phyloP scores from a whole-genome alignment of 805 yeast species.

The Wickerhamomyces strasburgensis region DNA sequence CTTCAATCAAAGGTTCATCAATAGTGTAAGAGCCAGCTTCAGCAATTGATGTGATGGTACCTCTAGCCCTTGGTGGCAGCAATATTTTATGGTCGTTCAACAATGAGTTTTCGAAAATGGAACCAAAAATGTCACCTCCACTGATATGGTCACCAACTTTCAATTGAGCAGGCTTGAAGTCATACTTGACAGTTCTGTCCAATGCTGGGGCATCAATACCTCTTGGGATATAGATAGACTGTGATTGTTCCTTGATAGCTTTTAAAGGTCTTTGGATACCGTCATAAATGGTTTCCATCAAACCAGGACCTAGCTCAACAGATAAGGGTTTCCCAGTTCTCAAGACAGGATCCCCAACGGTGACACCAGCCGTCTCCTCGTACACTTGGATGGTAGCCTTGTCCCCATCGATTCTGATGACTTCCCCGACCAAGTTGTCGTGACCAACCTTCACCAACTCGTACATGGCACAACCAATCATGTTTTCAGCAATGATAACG shows the following conservation, averaged over 20 bases:
- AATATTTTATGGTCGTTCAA: slow-evolving; percentile 89
- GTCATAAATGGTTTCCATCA: slow-evolving; percentile 98
- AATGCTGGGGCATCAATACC: slow-evolving; percentile 98
- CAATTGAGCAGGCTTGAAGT: slow-evolving; percentile 72
- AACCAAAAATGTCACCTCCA: slow-evolving; percentile 97
- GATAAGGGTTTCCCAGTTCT: slow-evolving; percentile 99
- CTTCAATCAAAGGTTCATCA: slow-evolving; percentile 85
- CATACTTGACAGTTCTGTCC: slow-evolving; percentile 74
- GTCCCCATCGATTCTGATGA: slow-evolving; percentile 92
- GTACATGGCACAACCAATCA: slow-evolving; percentile 99
- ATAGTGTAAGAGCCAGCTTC: slow-evolving; percentile 87
- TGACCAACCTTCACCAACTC: slow-evolving; percentile 98
- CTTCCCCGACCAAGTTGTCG: slow-evolving; percentile 95
- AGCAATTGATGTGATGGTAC: slow-evolving; percentile 89
- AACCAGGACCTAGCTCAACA: slow-evolving; percentile 98
- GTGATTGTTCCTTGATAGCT: slow-evolving; percentile 80
- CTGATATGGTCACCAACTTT: slow-evolving; percentile 96
- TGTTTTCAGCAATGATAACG: slow-evolving; percentile 94
- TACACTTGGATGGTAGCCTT: slow-evolving; percentile 98
- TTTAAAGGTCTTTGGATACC: slow-evolving; percentile 99
- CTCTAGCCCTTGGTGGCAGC: slow-evolving; percentile 97
- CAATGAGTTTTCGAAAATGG: slow-evolving; percentile 89
- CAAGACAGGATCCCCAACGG: slow-evolving; percentile 97
- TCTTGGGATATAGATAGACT: slow-evolving; percentile 96
- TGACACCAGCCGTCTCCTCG: slow-evolving; percentile 99